Base-by-base conservation (phyloP, 495 filamentous ascomycete species). In the Immersiella caudata region DNA sequence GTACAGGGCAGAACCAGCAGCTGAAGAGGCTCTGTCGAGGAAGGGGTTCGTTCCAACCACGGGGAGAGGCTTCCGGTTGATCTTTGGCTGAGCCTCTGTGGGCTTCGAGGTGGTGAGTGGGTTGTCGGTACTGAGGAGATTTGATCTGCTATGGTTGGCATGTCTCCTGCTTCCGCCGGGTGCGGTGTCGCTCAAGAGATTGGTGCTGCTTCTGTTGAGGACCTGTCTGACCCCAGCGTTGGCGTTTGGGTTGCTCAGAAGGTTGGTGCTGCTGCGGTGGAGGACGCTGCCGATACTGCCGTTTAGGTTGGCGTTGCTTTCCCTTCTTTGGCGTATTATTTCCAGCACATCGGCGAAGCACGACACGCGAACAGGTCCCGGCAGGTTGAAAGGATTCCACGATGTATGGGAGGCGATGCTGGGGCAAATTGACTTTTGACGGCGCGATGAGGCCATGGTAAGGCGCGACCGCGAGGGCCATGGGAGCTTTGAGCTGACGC, bases 301-400 rank as follows among this genome's bases (percentile, higher is more conserved):
- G 18, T 21, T 24, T 9, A 40, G 12, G 16, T n/a, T 29, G 52
- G 35, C 12, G 29, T 5, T 21, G 33, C 55, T 40, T 6, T 25
- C 29, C 9, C 35, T 51, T 18, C 29, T 26, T 29, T 33, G 29
- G 36, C 54, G 62, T 49, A 71, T 25, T 2, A 68, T 20, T 5
- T 68, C 63, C 25, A 55, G 24, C 61, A 68, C 56, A 26, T 73
- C 68, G 16, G 26, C 18, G 21, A 70, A 65, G 11, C 64, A 51
- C 11, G 65, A 60, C 60, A 59, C 35, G 12, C 46, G 59, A 2
- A 61, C 51, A 24, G 68, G 68, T 18, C 65, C 60, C 1, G 71
- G 71, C 6, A 73, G 66, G 56, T 73, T 55, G 64, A 68, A 73
- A 0, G 71, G 71, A 24, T 73, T 73, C 68, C 68, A 73, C 1